Percentiles rank a stretch among this genome's conserved stretches.
Conservation (phyloP, 768 basidiomycete species). For the Pholiota microspora region DNA sequence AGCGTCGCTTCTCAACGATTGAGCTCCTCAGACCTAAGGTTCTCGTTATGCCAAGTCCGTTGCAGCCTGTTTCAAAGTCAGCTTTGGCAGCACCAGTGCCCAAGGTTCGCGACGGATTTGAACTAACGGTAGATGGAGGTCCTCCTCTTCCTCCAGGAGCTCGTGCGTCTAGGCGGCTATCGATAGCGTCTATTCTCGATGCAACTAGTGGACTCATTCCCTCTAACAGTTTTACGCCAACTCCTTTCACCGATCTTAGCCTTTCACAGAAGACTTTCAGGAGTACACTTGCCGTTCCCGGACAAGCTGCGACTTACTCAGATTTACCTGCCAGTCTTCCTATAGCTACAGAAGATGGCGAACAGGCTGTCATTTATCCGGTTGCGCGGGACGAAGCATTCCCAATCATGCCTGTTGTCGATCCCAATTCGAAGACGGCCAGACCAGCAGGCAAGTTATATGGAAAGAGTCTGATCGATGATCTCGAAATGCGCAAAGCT, state of each 20-base stretch:
- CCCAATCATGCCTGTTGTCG: constrained; percentile 27
- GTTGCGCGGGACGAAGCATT: constrained; percentile 33
- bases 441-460: constrained; percentile 82
- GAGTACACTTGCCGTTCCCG: constrained; percentile 71
- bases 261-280: constrained; percentile 86
- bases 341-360: constrained; percentile 75
- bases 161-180: constrained; percentile 51
- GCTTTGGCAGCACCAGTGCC: constrained; percentile 31
- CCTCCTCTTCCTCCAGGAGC: constrained; percentile 79
- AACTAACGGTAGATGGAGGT: constrained; percentile 57
- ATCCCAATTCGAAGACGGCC: constrained; percentile 28
- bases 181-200: constrained; percentile 30
- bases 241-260: constrained; percentile 70
- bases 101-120: constrained; percentile 55
- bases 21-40: constrained; percentile 87
- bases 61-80: constrained; percentile 49
- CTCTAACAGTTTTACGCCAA: constrained; percentile 75
- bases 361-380: constrained; percentile 58
- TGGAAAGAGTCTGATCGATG: constrained; percentile 88
- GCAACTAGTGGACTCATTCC: constrained; percentile 33
- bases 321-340: constrained; percentile 64
- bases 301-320: constrained; percentile 59
- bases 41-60: constrained; percentile 91
- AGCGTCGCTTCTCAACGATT: constrained; percentile 67
- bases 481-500: constrained; percentile 80